A percentile compares a stretch with the other conserved stretches of the same genome.
phyloP scores from a whole-genome alignment of 1,284 basidiomycete genomes.

The Mycosarcoma mackinlayi region DNA sequence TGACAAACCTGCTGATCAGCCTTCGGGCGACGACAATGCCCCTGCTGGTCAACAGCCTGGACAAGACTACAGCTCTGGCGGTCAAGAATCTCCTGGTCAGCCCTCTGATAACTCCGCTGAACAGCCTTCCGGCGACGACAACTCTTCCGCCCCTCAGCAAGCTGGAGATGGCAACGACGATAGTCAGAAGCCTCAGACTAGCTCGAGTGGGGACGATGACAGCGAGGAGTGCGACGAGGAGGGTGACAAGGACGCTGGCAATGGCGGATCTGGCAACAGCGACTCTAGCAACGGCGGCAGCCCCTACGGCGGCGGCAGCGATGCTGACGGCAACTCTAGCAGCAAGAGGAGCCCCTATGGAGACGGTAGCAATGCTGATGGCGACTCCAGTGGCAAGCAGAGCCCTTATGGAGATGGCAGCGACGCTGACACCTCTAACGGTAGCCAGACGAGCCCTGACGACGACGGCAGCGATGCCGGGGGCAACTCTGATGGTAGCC shows the following conservation, averaged over 20 bases:
- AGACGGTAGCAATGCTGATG: neutral
- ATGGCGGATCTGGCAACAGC: neutral
- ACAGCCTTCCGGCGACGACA: neutral
- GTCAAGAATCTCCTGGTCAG: too few species aligned
- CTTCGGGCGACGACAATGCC: neutral
- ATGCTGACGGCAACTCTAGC: too few species aligned
- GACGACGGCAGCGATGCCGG: neutral
- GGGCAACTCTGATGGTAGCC: neutral
- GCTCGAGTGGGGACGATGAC: neutral
- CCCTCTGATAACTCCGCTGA: neutral
- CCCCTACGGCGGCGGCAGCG: too few species aligned
- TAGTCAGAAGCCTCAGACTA: neutral
- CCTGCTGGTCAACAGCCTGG: too few species aligned
- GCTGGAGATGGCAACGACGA: neutral
- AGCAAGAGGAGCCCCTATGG: neutral
- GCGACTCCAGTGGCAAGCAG: neutral
- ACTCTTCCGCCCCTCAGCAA: too few species aligned
- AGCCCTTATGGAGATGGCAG: neutral
- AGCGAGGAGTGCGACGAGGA: constrained; percentile 11
- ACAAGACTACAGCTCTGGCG: too few species aligned
- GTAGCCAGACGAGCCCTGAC: neutral
- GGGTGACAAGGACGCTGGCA: constrained; percentile 2
- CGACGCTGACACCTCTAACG: neutral
- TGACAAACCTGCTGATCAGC: neutral
- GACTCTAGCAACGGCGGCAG: neutral